phyloP scores from a whole-genome alignment of 1,284 basidiomycete species.

The Tilletia indica region DNA sequence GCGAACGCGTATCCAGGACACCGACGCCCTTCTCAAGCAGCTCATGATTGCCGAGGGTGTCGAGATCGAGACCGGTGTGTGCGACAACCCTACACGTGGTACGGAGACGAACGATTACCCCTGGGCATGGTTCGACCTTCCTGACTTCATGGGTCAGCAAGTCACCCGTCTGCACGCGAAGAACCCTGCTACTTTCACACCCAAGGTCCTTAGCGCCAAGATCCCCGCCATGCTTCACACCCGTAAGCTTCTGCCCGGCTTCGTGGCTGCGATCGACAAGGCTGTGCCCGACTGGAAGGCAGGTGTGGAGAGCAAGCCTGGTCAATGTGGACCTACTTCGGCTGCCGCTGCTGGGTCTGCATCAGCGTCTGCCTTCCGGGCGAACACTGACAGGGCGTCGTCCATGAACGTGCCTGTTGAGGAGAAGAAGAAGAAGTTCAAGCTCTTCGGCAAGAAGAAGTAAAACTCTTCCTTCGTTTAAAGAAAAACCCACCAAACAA shows the following conservation, averaged over 20 bases:
- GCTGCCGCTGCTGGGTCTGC: background rate
- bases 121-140: conserved; percentile 45
- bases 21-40: conserved; percentile 42
- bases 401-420: background rate
- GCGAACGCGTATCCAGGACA: conserved; percentile 35
- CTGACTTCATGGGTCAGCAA: conserved; percentile 46
- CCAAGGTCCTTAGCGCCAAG: background rate
- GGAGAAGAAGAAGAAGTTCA: conserved; percentile 18
- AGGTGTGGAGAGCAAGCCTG: background rate
- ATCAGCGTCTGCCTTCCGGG: background rate
- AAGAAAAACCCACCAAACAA: too few relatives aligned
- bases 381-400: background rate
- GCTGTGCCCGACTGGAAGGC: conserved; percentile 12
- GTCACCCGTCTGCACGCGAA: background rate
- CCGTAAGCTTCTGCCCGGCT: conserved; percentile 18
- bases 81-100: conserved; percentile 43
- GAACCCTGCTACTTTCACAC: background rate
- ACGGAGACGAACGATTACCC: conserved; percentile 45
- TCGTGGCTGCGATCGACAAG: background rate
- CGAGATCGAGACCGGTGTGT: conserved; percentile 39
- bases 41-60: conserved; percentile 42
- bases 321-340: background rate
- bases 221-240: conserved; percentile 7
- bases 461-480: background rate
- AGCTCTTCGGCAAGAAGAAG: conserved; percentile 19